Evolutionary conservation across 2,329 filamentous ascomycete species (phyloP).

Genomic region (Xylaria sp.): DNA sequence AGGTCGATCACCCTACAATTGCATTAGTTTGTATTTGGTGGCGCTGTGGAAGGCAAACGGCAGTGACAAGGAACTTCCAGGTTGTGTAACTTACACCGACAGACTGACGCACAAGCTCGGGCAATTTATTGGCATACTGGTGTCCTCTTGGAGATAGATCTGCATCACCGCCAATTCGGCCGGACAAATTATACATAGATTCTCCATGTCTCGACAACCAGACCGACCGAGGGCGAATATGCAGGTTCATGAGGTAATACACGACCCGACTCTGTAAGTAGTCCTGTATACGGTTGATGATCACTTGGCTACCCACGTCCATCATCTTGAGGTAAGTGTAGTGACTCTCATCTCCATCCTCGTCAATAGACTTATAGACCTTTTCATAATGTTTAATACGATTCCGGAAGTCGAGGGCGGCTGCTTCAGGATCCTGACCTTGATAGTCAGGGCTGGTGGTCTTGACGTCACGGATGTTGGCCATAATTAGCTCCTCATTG

Average conservation of each 20-base stretch:
- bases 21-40: conserved; percentile 30
- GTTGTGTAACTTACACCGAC: conserved; percentile 74
- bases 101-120: conserved; percentile 84
- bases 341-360: conserved; percentile 79
- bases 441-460: conserved; percentile 94
- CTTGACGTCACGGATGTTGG: conserved; percentile 97
- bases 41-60: neutral
- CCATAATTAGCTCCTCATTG: conserved; percentile 95
- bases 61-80: conserved; percentile 5
- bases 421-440: conserved; percentile 91
- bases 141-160: conserved; percentile 86
- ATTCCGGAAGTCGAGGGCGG: conserved; percentile 90
- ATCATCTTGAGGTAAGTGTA: conserved; percentile 98
- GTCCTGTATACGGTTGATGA: conserved; percentile 97
- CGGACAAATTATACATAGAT: conserved; percentile 88
- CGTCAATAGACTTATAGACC: conserved; percentile 92
- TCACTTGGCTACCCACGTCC: conserved; percentile 93
- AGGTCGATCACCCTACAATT: conserved; percentile 65
- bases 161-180: conserved; percentile 92
- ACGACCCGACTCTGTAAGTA: conserved; percentile 96
- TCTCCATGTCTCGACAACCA: conserved; percentile 98
- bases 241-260: conserved; percentile 98
- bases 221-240: conserved; percentile 95
- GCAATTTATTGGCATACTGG: conserved; percentile 85
- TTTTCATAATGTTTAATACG: conserved; percentile 98